These are phyloP conservation scores for Aphanoascus verrucosus DNA, from an alignment of 2,329 filamentous ascomycete genomes.

Conservation along the genomic window DNA sequence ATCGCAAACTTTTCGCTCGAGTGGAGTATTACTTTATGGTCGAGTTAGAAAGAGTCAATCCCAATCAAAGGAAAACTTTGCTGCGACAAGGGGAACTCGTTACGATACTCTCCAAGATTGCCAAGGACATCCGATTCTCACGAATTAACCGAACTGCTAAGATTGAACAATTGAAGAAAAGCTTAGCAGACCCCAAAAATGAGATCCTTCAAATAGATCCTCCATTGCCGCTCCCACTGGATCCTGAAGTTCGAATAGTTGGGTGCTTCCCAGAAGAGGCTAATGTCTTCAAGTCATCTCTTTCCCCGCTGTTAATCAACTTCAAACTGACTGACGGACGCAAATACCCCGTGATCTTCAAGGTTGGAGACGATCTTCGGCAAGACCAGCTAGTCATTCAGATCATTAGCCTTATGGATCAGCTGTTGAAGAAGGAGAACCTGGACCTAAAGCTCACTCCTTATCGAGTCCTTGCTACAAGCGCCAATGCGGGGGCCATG, in stretches of 20 bases:
- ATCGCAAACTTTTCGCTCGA: conserved; percentile 78
- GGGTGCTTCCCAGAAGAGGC: conserved; percentile 76
- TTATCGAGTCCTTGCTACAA: conserved; percentile 92
- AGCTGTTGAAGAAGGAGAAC: conserved; percentile 88
- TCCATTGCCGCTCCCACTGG: conserved; percentile 75
- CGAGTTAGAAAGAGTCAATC: conserved; percentile 65
- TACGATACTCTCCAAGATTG: conserved; percentile 75
- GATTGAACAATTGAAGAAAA: conserved; percentile 72
- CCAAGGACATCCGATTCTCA: conserved; percentile 74
- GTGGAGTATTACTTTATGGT: conserved; percentile 95
- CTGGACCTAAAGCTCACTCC: conserved; percentile 88
- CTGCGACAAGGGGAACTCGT: conserved; percentile 83
- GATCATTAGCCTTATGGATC: conserved; percentile 97
- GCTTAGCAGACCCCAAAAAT: conserved; percentile 78
- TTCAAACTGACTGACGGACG: conserved; percentile 70
- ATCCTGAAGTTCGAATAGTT: conserved; percentile 68
- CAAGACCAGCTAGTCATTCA: conserved; percentile 96
- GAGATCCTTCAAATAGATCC: conserved; percentile 75
- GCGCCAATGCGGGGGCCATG: conserved; percentile 75
- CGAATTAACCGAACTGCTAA: conserved; percentile 69
- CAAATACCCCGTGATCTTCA: conserved; percentile 90
- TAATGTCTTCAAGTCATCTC: conserved; percentile 87
- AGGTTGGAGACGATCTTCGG: conserved; percentile 88
- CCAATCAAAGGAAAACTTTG: conserved; percentile 63
- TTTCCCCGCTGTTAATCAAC: conserved; percentile 81